These are phyloP conservation scores for Papilionanthe hybrid DNA, from an alignment of 116 monocot species.

Conservation along the genomic window DNA sequence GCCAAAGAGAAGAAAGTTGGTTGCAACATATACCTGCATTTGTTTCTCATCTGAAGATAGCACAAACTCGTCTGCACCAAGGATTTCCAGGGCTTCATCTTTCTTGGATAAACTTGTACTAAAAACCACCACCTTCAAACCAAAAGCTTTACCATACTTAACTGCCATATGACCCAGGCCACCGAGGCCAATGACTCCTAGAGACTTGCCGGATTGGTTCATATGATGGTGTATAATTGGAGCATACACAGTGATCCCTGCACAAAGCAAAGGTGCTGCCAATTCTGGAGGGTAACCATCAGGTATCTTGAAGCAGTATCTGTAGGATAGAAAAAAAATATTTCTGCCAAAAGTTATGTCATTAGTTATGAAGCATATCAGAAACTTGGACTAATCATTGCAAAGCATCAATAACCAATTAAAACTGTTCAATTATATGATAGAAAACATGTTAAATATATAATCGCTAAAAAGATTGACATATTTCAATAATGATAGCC, in stretches of 20 bases:
- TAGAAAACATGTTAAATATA: too few species aligned
- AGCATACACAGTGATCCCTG: slow-evolving; percentile 82
- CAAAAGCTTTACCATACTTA: slow-evolving; percentile 94
- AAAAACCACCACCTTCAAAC: slow-evolving; percentile 71
- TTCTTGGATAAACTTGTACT: slow-evolving; percentile 79
- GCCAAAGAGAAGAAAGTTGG: not conserved
- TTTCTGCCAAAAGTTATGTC: not conserved
- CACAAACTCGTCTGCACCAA: slow-evolving; percentile 81
- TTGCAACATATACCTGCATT: slow-evolving; percentile 16
- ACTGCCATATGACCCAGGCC: slow-evolving; percentile 89
- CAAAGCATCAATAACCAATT: not conserved
- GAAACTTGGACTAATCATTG: not conserved
- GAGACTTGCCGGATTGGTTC: slow-evolving; percentile 91
- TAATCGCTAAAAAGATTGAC: too few species aligned
- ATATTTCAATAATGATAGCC: too few species aligned
- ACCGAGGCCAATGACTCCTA: slow-evolving; percentile 43
- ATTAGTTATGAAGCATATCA: not conserved
- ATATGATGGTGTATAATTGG: slow-evolving; percentile 87
- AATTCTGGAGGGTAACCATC: slow-evolving; percentile 58
- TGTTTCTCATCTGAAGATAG: slow-evolving; percentile 53
- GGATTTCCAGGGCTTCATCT: slow-evolving; percentile 64
- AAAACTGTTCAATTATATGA: too few species aligned
- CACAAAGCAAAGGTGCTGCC: slow-evolving; percentile 73
- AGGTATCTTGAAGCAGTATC: slow-evolving; percentile 82
- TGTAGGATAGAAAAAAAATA: slow-evolving; percentile 4